phyloP scores from a whole-genome alignment of 2,329 filamentous ascomycete genomes.

The Aspergillus sojae region DNA sequence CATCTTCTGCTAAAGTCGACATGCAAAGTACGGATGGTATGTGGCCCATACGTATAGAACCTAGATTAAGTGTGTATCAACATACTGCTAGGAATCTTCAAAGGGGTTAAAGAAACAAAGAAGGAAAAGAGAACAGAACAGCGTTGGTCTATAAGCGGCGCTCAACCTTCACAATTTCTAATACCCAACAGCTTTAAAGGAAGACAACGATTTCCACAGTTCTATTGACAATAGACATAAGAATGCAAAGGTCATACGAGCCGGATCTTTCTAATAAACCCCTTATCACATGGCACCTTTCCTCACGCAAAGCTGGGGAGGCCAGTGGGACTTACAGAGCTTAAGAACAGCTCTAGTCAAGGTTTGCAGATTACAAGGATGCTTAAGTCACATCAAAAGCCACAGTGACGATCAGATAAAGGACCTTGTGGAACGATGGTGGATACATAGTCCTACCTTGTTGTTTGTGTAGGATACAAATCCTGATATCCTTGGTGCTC shows the following conservation, averaged over 20 bases:
- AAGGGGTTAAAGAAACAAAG: not conserved
- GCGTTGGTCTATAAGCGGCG: not conserved
- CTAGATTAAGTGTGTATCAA: not conserved
- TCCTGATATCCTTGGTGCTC: rapidly evolving
- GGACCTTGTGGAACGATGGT: not conserved
- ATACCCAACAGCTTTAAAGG: not conserved
- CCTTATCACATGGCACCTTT: not conserved
- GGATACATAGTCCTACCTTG: not conserved
- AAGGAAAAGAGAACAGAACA: not conserved
- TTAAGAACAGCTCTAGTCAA: not conserved
- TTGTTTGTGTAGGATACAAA: not conserved
- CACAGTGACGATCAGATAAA: not conserved
- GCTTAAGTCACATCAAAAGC: not conserved
- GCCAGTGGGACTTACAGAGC: not conserved
- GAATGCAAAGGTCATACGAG: not conserved
- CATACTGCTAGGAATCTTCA: not conserved
- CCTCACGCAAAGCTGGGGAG: not conserved
- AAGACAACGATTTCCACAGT: not conserved
- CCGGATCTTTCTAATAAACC: not conserved
- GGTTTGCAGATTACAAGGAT: too few species aligned
- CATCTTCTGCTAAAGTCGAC: not conserved
- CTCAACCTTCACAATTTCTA: not conserved
- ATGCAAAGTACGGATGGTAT: not conserved
- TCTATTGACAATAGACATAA: not conserved
- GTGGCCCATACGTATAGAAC: not conserved